phyloP scores from a whole-genome alignment of 768 basidiomycete genomes.

The Podaxis carcinomalis region DNA sequence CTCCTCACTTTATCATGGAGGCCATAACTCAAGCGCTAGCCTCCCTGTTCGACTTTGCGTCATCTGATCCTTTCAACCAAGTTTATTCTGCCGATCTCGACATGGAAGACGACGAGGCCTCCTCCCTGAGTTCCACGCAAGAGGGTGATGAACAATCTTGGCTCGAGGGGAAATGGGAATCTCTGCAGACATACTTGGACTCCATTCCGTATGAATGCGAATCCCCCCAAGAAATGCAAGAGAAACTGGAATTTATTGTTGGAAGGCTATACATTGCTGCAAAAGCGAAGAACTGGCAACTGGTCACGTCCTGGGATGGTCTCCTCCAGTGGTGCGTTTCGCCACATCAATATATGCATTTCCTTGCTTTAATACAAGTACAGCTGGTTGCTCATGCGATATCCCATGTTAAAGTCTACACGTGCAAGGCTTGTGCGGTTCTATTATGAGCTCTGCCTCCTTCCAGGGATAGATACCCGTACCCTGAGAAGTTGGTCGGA shows the following conservation, averaged over 20 bases:
- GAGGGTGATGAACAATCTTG: constrained; percentile 35
- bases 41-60: background rate
- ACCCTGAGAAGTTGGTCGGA: constrained; percentile 73
- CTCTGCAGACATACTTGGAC: constrained; percentile 62
- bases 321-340: constrained; percentile 66
- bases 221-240: constrained; percentile 65
- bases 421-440: constrained; percentile 70
- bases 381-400: constrained; percentile 81
- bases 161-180: constrained; percentile 53
- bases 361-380: background rate
- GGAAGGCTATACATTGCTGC: constrained; percentile 65
- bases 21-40: constrained; percentile 1
- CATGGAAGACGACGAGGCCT: constrained; percentile 62
- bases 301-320: constrained; percentile 74
- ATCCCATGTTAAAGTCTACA: constrained; percentile 65
- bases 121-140: constrained; percentile 35
- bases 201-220: constrained; percentile 74
- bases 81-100: constrained; percentile 5
- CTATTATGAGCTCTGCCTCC: constrained; percentile 74
- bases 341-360: background rate
- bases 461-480: constrained; percentile 73
- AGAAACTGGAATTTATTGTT: constrained; percentile 63
- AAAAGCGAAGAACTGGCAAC: constrained; percentile 72
- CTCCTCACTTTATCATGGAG: constrained; percentile 5
- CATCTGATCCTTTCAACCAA: background rate